These are phyloP conservation scores for Brasenia schreberi DNA, from an alignment of 164 flowering plant genomes.

Conservation along the genomic window DNA sequence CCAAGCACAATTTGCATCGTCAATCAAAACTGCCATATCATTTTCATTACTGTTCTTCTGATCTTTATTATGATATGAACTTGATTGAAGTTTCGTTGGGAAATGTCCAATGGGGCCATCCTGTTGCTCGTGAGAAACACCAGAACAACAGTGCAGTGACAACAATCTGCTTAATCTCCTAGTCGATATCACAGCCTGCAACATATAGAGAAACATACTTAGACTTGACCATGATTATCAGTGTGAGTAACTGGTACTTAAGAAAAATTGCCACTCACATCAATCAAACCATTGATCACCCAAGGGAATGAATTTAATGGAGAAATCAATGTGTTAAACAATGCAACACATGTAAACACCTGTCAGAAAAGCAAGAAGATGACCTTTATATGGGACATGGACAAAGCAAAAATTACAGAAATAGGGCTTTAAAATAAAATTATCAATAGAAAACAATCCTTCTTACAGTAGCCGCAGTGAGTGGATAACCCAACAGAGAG, in stretches of 20 bases:
- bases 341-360: constrained; percentile 96
- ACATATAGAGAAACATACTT: too few relatives aligned
- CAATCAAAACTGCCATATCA: constrained; percentile 35
- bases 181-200: constrained; percentile 70
- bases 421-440: too few relatives aligned
- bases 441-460: too few relatives aligned
- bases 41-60: constrained; percentile 6
- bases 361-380: constrained; percentile 21
- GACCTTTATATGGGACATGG: too few relatives aligned
- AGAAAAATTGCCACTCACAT: too few relatives aligned
- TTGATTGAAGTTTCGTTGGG: not conserved
- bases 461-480: constrained; percentile 87
- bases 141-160: constrained; percentile 46
- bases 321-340: constrained; percentile 84
- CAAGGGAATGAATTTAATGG: constrained; percentile 97
- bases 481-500: constrained; percentile 62
- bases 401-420: too few relatives aligned
- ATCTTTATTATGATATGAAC: too few relatives aligned
- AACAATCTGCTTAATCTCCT: constrained; percentile 67
- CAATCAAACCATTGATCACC: constrained; percentile 97
- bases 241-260: too few relatives aligned
- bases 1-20: constrained; percentile 66
- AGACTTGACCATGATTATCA: too few relatives aligned
- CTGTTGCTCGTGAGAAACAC: constrained; percentile 12
- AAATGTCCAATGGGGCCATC: not conserved